A percentile compares a stretch with the other conserved stretches of the same genome.
Evolutionary conservation across 306 rosid genomes (phyloP).

Genomic region (Malus sieversii): DNA sequence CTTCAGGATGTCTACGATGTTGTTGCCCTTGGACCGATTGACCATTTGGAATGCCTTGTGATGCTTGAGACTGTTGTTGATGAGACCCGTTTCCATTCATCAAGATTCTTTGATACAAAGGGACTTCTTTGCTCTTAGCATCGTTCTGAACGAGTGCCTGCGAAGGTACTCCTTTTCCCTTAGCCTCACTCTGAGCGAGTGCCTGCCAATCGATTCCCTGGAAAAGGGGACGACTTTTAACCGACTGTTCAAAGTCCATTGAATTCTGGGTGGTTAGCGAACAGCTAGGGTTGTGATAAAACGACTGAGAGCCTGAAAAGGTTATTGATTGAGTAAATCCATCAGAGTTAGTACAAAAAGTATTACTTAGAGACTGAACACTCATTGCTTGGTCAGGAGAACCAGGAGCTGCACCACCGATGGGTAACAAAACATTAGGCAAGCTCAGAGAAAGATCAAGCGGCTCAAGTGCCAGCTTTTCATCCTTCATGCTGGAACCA

Average conservation of each 20-base stretch:
- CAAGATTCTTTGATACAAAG: constrained; percentile 46
- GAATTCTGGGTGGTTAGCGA: constrained; percentile 82
- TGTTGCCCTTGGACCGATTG: constrained; percentile 66
- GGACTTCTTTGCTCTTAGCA: constrained; percentile 64
- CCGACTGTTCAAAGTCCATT: constrained; percentile 84
- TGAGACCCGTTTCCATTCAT: constrained; percentile 54
- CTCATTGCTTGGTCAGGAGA: constrained; percentile 83
- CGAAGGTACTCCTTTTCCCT: constrained; percentile 69
- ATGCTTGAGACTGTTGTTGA: constrained; percentile 65
- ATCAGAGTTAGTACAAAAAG: constrained; percentile 71
- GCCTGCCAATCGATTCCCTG: constrained; percentile 94
- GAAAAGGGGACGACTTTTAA: constrained; percentile 87
- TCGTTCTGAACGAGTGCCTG: constrained; percentile 72
- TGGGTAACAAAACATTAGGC: constrained; percentile 88
- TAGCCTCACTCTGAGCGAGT: constrained; percentile 66
- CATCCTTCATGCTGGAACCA: constrained; percentile 46
- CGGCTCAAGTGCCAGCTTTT: constrained; percentile 49
- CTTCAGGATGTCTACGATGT: constrained; percentile 57
- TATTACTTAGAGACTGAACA: constrained; percentile 64
- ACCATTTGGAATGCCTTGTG: constrained; percentile 53
- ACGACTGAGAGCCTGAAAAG: constrained; percentile 88
- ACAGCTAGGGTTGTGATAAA: constrained; percentile 94
- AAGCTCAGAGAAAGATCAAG: constrained; percentile 92
- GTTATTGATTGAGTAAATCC: constrained; percentile 93
- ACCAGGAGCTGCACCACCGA: constrained; percentile 84